Base-by-base conservation (phyloP, 768 basidiomycete species). In the Rhodotorula paludigena region DNA sequence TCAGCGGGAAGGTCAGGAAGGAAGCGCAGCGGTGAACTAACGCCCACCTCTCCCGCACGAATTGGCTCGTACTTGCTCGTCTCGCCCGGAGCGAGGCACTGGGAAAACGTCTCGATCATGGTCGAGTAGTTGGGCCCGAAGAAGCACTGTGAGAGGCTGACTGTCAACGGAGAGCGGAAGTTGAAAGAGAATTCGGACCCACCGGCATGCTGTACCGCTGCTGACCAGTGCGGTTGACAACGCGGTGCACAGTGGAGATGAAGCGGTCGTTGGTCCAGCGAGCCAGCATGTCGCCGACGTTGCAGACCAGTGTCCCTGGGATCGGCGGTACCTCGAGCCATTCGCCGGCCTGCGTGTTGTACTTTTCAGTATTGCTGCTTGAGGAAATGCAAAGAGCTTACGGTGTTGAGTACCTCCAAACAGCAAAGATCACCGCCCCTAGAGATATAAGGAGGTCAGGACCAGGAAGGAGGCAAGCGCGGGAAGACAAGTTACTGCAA, bases 251-350 rank as follows among this genome's bases (percentile, higher is more conserved):
- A 1, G 90, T 92, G 0, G 89, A 91, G 73, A 89, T 89, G 83
- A 92, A 92, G 56, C 91, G 82, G 74, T 89, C 89, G 73, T 92
- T 93, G 16, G 90, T 91, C 90, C 90, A 91, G 33, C 89, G 81
- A 10, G 89, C 85, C 67, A 94, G 84, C 77, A 92, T 89, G 74
- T 92, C 90, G 36, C 57, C 64, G 18, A 66, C 14, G 58, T 93
- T 93, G 77, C 92, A 84, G 35, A 94, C 89, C 44, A 93, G 81
- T 0, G 91, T 90, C 16, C 85, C 89, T 0, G 85, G 82, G 53
- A 89, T 87, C 1, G 89, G 84, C 2, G 85, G 84, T 12, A 89
- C 91, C 73, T 89, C 81, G 58, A 94, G 84, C 92, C 91, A 94
- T 71, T 84, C 78, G 15, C 85, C 85, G 47, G 85, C 25, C 54